Evolutionary conservation across 306 rosid genomes (phyloP).

Genomic region (Potentilla sterilis): DNA sequence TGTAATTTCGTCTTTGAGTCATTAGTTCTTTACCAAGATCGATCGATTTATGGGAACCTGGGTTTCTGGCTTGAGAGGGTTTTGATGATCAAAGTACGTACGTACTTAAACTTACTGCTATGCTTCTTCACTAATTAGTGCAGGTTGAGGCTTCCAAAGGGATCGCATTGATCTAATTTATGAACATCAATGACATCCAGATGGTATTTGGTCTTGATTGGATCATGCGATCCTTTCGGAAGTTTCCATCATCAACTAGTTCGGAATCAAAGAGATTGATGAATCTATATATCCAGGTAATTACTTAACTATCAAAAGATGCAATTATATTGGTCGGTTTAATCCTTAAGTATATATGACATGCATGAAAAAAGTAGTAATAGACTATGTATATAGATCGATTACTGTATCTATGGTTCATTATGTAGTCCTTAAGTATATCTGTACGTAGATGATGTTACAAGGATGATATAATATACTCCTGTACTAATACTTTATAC

Average conservation of each 20-base stretch:
- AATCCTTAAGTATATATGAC: too few relatives aligned
- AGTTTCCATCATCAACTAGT: slow-evolving; percentile 42
- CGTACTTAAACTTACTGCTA: background rate
- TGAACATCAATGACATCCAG: background rate
- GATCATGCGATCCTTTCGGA: slow-evolving; percentile 86
- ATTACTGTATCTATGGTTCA: background rate
- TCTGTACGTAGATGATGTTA: background rate
- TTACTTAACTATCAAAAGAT: background rate
- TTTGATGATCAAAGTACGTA: background rate
- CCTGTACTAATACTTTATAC: background rate
- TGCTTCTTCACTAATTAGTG: slow-evolving; percentile 29
- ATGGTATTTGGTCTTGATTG: slow-evolving; percentile 14
- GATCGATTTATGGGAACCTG: background rate
- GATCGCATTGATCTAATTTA: slow-evolving; percentile 81
- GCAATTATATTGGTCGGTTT: background rate
- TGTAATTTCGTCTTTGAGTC: background rate
- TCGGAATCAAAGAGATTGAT: background rate
- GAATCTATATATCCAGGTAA: background rate
- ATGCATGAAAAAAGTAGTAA: too few relatives aligned
- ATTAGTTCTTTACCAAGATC: background rate
- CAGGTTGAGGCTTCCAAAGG: slow-evolving; percentile 84
- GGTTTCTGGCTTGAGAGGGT: background rate
- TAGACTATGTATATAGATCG: background rate
- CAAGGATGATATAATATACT: background rate
- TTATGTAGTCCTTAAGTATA: background rate